Conservation (phyloP, 106 monocot species). For the Amphibolis antarctica region DNA sequence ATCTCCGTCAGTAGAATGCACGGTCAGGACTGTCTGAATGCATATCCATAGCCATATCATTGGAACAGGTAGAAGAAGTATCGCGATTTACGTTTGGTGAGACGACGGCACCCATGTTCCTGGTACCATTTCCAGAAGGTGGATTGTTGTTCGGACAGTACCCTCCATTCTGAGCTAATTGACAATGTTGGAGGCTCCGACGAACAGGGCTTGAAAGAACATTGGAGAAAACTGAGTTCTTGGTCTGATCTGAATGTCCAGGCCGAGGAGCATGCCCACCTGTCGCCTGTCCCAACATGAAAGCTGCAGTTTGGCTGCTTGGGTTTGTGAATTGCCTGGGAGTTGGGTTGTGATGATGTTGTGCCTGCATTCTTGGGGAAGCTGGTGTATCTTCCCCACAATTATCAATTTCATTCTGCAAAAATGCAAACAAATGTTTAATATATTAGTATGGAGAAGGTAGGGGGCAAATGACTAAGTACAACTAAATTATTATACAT, state of each 20-base stretch:
- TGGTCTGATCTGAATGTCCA: conserved; percentile 36
- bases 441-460: not conserved
- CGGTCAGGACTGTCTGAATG: conserved; percentile 43
- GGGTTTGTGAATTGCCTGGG: conserved; percentile 16
- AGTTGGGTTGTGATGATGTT: conserved; percentile 17
- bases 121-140: conserved; percentile 5
- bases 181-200: conserved; percentile 14
- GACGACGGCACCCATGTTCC: conserved; percentile 17
- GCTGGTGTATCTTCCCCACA: conserved; percentile 38
- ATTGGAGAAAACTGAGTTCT: conserved; percentile 55
- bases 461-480: too few species aligned
- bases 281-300: conserved; percentile 10
- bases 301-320: conserved; percentile 14
- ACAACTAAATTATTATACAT: too few species aligned
- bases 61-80: conserved; percentile 10
- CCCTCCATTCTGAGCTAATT: conserved; percentile 22
- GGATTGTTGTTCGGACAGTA: conserved; percentile 4
- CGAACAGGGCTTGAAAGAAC: conserved; percentile 59
- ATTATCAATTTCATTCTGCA: conserved; percentile 58
- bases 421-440: not conserved
- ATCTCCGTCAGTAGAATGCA: conserved; percentile 19
- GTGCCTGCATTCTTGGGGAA: conserved; percentile 27
- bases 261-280: conserved; percentile 19
- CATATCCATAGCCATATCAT: conserved; percentile 61
- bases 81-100: conserved; percentile 9